A percentile compares a stretch with the other conserved stretches of the same genome.
These are phyloP conservation scores for Talaromyces stipitatus DNA, from an alignment of 495 filamentous ascomycete genomes.

Conservation along the genomic window DNA sequence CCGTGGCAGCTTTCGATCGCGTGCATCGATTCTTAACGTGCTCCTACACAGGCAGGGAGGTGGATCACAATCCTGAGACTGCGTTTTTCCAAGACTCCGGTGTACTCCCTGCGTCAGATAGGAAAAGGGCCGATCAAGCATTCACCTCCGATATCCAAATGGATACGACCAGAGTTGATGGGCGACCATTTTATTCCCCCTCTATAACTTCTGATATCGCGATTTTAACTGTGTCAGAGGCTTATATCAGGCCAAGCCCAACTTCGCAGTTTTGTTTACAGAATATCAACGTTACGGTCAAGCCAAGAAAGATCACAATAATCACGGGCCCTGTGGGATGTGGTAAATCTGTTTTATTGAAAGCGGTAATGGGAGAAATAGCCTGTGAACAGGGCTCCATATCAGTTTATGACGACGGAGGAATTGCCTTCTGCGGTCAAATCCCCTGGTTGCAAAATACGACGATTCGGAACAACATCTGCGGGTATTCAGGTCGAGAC, in stretches of 20 bases:
- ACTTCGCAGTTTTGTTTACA: constrained; percentile 7
- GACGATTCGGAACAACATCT: constrained; percentile 31
- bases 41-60: not conserved
- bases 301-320: constrained; percentile 21
- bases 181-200: no score
- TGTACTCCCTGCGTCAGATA: no score
- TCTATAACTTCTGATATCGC: not conserved
- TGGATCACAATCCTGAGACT: no score
- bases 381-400: constrained; percentile 4
- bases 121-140: no score
- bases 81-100: no score
- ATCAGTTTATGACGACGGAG: not conserved
- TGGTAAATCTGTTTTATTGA: constrained; percentile 21
- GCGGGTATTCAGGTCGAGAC: constrained; percentile 13
- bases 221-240: not conserved
- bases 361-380: constrained; percentile 16
- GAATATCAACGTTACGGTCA: constrained; percentile 20
- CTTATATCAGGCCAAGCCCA: not conserved
- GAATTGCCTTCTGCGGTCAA: constrained; percentile 33
- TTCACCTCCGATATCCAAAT: no score
- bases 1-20: constrained; percentile 21
- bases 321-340: constrained; percentile 16
- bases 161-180: no score
- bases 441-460: constrained; percentile 31
- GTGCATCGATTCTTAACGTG: constrained; percentile 16